Conservation (phyloP, 305 asterid genomes). For the Striga hermonthica region DNA sequence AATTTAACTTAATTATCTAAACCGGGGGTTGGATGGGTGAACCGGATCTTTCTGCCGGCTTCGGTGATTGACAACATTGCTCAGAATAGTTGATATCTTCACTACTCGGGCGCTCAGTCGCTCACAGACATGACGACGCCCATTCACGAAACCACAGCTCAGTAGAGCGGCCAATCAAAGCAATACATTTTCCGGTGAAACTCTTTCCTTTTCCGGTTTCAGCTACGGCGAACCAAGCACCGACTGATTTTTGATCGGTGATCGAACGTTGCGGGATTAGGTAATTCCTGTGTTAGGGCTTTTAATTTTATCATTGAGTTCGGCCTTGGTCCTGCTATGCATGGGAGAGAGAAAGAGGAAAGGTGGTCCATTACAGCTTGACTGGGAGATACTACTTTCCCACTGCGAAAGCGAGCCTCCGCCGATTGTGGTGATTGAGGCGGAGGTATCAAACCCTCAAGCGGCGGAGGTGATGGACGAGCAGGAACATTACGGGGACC, state of each 20-base stretch:
- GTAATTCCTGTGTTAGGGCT: not conserved
- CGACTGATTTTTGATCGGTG: not conserved
- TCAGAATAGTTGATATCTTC: too few relatives aligned
- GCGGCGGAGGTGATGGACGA: constrained; percentile 29
- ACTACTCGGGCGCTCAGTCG: too few relatives aligned
- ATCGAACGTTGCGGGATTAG: not conserved
- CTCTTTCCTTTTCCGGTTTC: too few relatives aligned
- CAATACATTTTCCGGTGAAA: too few relatives aligned
- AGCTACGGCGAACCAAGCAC: too few relatives aligned
- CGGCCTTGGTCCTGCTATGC: constrained; percentile 28
- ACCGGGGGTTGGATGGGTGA: too few relatives aligned
- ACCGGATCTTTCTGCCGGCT: too few relatives aligned
- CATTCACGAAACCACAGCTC: too few relatives aligned
- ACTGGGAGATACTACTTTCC: constrained; percentile 36
- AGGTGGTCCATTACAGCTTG: constrained; percentile 31
- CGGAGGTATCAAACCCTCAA: constrained; percentile 29
- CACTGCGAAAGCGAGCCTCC: constrained; percentile 34
- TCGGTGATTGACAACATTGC: too few relatives aligned
- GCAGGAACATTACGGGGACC: constrained; percentile 4
- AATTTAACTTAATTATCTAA: too few relatives aligned
- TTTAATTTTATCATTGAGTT: not conserved
- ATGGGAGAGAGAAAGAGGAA: constrained; percentile 45
- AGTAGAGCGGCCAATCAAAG: too few relatives aligned
- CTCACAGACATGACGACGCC: too few relatives aligned
- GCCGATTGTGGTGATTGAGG: constrained; percentile 32